Base-by-base conservation (phyloP, 1,284 basidiomycete species). In the Cryptococcus maquisensis region DNA sequence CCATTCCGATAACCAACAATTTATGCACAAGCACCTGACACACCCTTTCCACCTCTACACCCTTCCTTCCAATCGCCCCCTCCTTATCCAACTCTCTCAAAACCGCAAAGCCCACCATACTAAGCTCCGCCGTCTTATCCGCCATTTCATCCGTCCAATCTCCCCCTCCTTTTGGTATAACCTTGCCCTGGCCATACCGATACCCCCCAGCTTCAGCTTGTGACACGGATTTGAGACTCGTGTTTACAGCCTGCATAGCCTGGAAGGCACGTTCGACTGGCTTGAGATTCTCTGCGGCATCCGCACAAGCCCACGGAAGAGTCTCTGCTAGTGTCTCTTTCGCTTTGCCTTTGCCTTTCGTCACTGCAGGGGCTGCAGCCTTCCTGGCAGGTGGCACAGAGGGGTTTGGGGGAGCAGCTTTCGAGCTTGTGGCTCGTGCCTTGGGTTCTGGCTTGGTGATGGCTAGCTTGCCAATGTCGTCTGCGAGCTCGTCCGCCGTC, bases 1-100 rank as follows among this genome's bases (percentile, higher is more conserved):
- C 70, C 66, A 70, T 67, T 40, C 64, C 60, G 18, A 71, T 24
- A 2, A 46, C 36, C 12, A 69, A 13, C 28, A 56, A 61, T 44
- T 60, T 65, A 7, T 41, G 18, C 2, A 61, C 55, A 3, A 72
- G 39, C 20, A 51, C 57, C 37, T 64, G 48, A 10, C 55, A 55
- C 1, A 57, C 61, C 36, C 56, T 63, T 51, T 73, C 68, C 20
- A 72, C 54, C 13, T 67, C 63, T n/a, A 65, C 20, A 0, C 57
- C 61, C 44, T 65, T 66, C 10, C 47, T 37, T 8, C 55, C 56
- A 24, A 63, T 37, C 24, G 42, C 16, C 18, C 54, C 57, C 8
- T 43, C 45, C 10, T 45, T 49, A 23, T 61, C 59, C 47, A 62
- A 55, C 23, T 54, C 60, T 54, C 59, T 59, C 60, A 62, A 56